A percentile compares a stretch with the other conserved stretches of the same genome.
Conservation (phyloP, 192 early-diverging fungal species). For the Spizellomyces sp. region DNA sequence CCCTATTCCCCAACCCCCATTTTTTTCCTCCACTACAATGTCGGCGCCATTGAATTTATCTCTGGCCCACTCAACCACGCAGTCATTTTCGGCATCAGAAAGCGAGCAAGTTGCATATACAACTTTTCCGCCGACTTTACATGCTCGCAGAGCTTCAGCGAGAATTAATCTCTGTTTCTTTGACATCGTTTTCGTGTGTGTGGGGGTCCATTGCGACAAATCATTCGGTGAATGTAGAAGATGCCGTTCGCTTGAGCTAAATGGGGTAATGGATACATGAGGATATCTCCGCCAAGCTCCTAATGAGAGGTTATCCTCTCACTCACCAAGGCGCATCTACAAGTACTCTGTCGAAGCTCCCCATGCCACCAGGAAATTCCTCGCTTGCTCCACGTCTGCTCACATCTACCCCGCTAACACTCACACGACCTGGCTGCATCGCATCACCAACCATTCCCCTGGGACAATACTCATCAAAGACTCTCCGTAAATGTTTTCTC, state of each 20-base stretch:
- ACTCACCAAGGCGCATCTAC: slow-evolving; percentile 50
- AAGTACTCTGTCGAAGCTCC: slow-evolving; percentile 48
- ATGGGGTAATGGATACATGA: neutral
- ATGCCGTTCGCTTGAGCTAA: slow-evolving; percentile 55
- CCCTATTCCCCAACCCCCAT: slow-evolving; percentile 44
- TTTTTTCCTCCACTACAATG: slow-evolving; percentile 15
- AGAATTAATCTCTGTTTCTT: slow-evolving; percentile 46
- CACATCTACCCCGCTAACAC: slow-evolving; percentile 1
- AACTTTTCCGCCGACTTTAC: slow-evolving; percentile 41
- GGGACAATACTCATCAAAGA: slow-evolving; percentile 50
- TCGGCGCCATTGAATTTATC: slow-evolving; percentile 10
- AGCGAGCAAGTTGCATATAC: slow-evolving; percentile 60
- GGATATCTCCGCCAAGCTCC: too few species aligned
- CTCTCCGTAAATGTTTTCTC: slow-evolving; percentile 43
- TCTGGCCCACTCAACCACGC: slow-evolving; percentile 43
- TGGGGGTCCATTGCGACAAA: slow-evolving; percentile 46
- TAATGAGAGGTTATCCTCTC: neutral
- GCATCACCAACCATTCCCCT: slow-evolving; percentile 10
- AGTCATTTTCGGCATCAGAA: slow-evolving; percentile 52
- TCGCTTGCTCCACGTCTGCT: neutral
- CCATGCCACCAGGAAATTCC: slow-evolving; percentile 3
- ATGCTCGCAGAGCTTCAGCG: slow-evolving; percentile 35
- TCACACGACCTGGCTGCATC: neutral
- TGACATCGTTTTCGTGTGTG: slow-evolving; percentile 39
- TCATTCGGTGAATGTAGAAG: slow-evolving; percentile 49